These are phyloP conservation scores for Geoglossum glabrum DNA, from an alignment of 495 filamentous ascomycete species.

Conservation along the genomic window DNA sequence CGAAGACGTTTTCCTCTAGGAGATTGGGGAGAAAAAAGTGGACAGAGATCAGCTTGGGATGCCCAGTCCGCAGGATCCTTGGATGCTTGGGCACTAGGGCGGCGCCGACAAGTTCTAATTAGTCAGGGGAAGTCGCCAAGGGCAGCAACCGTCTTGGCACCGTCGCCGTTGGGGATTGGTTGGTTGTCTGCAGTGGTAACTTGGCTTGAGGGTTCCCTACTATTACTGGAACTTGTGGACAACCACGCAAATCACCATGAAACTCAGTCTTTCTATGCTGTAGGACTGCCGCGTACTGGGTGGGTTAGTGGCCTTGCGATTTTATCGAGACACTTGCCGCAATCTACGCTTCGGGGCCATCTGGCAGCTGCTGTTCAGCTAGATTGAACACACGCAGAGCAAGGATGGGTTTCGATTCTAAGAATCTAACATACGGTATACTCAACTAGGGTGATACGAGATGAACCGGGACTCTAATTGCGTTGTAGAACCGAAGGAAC, in stretches of 20 bases:
- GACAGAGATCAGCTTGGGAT: neutral
- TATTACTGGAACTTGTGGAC: neutral
- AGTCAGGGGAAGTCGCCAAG: neutral
- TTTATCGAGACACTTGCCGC: no score
- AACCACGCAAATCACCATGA: neutral
- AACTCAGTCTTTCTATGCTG: neutral
- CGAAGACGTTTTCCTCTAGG: neutral
- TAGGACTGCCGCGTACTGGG: neutral
- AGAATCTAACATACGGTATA: conserved; percentile 29
- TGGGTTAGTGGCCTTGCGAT: neutral
- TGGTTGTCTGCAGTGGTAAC: no score
- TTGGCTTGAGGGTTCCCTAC: no score
- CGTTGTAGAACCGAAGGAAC: conserved; percentile 23
- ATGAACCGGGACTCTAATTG: neutral
- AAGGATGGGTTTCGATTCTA: conserved; percentile 26
- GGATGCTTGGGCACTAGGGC: neutral
- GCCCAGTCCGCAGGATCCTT: neutral
- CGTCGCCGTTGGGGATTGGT: no score
- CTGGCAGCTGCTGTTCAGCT: neutral
- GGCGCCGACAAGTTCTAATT: neutral
- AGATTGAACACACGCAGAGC: neutral
- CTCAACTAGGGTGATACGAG: neutral
- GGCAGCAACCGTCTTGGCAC: neutral
- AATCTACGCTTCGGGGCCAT: neutral
- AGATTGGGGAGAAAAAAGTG: neutral